A percentile compares a stretch with the other conserved stretches of the same genome.
Conservation (phyloP, 2,329 filamentous ascomycete genomes). For the Emmonsiellopsis sp. region DNA sequence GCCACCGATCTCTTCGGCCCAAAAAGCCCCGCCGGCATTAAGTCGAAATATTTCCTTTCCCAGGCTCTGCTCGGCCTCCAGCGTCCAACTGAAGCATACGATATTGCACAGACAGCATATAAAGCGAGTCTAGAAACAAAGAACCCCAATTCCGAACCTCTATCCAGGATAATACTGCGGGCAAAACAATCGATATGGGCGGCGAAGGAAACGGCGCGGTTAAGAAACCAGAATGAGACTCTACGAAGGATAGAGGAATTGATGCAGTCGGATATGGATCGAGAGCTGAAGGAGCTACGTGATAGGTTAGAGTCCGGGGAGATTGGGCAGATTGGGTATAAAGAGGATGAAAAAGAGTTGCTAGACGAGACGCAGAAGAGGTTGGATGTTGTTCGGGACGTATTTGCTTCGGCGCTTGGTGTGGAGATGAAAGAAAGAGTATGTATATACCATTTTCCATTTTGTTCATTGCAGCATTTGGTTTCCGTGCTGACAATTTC, state of each 20-base stretch:
- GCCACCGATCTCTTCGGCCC: conserved; percentile 57
- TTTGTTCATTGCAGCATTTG: not conserved
- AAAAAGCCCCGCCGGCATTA: conserved; percentile 54
- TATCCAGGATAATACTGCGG: conserved; percentile 64
- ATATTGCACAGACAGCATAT: conserved; percentile 64
- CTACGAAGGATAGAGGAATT: conserved; percentile 32
- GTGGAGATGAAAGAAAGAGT: conserved; percentile 36
- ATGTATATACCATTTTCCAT: conserved; percentile 10
- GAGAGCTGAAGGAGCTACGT: conserved; percentile 28
- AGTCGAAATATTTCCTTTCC: conserved; percentile 74
- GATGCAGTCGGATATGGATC: conserved; percentile 30
- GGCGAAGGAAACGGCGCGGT: conserved; percentile 48
- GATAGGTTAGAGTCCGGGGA: conserved; percentile 26
- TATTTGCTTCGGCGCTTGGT: conserved; percentile 34
- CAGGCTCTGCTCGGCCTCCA: conserved; percentile 71
- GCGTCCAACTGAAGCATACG: conserved; percentile 63
- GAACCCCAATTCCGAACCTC: conserved; percentile 59
- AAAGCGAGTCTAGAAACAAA: conserved; percentile 53
- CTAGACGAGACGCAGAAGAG: conserved; percentile 42
- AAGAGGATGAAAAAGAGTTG: conserved; percentile 56
- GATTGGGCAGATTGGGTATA: conserved; percentile 55
- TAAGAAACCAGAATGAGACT: conserved; percentile 38
- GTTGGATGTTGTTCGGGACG: conserved; percentile 36
- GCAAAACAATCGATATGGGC: conserved; percentile 88
- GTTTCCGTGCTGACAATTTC: not conserved